Evolutionary conservation across 2,329 filamentous ascomycete species (phyloP), one percentile per base, ranked within the genome.

Genomic region (Fusarium phyllophilum): DNA sequence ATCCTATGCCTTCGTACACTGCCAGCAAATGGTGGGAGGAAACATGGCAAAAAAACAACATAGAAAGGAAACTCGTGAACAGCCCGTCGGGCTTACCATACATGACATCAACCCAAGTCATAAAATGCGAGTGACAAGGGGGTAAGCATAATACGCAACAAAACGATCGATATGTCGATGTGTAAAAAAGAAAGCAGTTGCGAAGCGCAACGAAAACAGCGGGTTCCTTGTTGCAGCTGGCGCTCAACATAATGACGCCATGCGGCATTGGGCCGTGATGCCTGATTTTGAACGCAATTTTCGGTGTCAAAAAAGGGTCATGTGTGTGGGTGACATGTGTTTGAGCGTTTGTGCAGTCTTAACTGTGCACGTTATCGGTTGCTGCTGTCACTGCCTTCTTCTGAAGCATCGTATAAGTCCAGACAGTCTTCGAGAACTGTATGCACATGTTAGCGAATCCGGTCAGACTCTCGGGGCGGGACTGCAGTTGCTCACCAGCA

Each of bases 401-500:
- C 82, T 22, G 79, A 73, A 41, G 81, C 76, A 55, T 85, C 84
- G 77, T 85, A 87, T 42, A 87, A 79, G 67, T 87, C 85, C 6
- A 87, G 77, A 46, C 82, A 84, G 55, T 83, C 82, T 67, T 82
- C 81, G 26, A 85, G 78, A 45, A 84, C 81, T 83, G 58, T 18
- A 57, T 41, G 26, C 29, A 51, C 36, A n/a, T 64, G 67, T 77
- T 62, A 77, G 68, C 44, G 33, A 58, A 33, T 41, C 46, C 55
- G 33, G 36, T 54, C 22, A 29, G 58, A 44, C 38, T 65, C 62
- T 31, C 46, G 31, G 52, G 52, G 36, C 15, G 36, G 38, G 49
- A n/a, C 34, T 29, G 62, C 24, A 41, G 56, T 20, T 56, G 15
- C 78, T 87, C 93, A 97, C 95, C 88, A 66, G 89, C 89, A 76